Evolutionary conservation across 139 green algal species (phyloP).

Genomic region (Trebouxia sp.): DNA sequence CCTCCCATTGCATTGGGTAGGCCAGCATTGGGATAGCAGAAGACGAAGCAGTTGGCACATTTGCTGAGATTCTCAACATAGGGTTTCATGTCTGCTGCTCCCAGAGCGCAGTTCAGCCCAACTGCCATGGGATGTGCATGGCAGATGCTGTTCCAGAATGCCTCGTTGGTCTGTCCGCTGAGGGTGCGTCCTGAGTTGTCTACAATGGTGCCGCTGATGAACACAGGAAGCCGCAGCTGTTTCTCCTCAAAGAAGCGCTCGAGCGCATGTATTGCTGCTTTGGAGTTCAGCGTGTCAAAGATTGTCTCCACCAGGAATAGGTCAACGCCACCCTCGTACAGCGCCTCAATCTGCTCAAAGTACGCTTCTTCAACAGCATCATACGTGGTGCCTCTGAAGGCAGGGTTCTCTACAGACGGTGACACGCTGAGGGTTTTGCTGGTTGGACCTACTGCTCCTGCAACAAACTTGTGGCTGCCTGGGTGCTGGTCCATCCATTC

Average conservation of each 20-base stretch:
- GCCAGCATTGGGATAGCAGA: slow-evolving; percentile 98
- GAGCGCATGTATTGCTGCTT: slow-evolving; percentile 91
- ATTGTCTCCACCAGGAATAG: slow-evolving; percentile 99
- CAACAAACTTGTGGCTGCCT: slow-evolving; percentile 84
- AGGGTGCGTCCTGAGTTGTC: slow-evolving; percentile 95
- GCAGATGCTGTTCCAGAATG: slow-evolving; percentile 95
- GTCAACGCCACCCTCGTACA: slow-evolving; percentile 92
- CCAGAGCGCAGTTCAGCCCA: slow-evolving; percentile 97
- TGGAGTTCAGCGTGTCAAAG: slow-evolving; percentile 98
- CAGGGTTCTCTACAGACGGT: slow-evolving; percentile 96
- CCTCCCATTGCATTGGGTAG: slow-evolving; percentile 98
- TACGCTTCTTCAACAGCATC: slow-evolving; percentile 96
- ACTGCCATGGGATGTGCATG: slow-evolving; percentile 93
- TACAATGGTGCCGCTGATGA: slow-evolving; percentile 96
- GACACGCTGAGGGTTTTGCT: slow-evolving; percentile 97
- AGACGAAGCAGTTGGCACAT: slow-evolving; percentile 93
- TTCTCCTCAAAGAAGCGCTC: slow-evolving; percentile 89
- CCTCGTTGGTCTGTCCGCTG: slow-evolving; percentile 97
- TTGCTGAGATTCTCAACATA: slow-evolving; percentile 92
- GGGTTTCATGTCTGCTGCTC: slow-evolving; percentile 91
- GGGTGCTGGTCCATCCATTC: slow-evolving; percentile 83
- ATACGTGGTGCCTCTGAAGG: slow-evolving; percentile 91
- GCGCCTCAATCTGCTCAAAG: slow-evolving; percentile 83
- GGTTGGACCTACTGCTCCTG: slow-evolving; percentile 93
- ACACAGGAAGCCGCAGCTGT: slow-evolving; percentile 82